Evolutionary conservation across 1,284 basidiomycete species (phyloP).

Genomic region (Cryptococcus amylolentus): DNA sequence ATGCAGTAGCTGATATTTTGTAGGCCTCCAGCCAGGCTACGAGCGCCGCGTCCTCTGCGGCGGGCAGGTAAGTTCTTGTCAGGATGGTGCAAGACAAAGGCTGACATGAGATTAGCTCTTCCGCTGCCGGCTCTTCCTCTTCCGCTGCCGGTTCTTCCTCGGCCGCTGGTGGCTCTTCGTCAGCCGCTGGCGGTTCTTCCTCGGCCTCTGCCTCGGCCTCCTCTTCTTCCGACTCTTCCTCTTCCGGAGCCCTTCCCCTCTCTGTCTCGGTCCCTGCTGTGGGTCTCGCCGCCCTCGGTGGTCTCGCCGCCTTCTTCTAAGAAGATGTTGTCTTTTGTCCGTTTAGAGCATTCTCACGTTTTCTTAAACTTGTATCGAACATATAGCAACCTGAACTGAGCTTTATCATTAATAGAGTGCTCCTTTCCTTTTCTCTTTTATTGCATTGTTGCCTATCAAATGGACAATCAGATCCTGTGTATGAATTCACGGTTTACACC

Average conservation of each 20-base stretch:
- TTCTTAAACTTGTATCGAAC: neutral
- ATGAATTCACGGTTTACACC: neutral
- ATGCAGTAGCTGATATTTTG: too few species aligned
- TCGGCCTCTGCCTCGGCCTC: slow-evolving; percentile 3
- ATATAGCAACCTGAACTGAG: neutral
- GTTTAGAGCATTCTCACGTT: neutral
- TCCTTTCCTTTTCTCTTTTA: too few species aligned
- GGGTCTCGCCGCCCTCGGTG: slow-evolving; percentile 22
- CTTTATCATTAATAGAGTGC: neutral
- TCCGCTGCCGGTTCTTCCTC: neutral
- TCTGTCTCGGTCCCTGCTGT: slow-evolving; percentile 14
- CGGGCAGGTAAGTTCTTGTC: neutral
- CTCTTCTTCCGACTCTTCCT: slow-evolving; percentile 4
- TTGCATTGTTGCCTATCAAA: slow-evolving; percentile 1
- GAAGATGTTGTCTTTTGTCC: neutral
- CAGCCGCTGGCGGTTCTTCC: neutral
- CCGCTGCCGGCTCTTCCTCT: neutral
- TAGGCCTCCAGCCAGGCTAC: too few species aligned
- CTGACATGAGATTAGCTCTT: neutral
- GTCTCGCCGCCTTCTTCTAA: slow-evolving; percentile 30
- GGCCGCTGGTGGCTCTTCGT: neutral
- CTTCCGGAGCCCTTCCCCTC: slow-evolving; percentile 7
- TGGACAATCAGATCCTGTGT: slow-evolving; percentile 2
- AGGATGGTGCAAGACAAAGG: too few species aligned
- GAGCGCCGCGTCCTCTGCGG: neutral